Conservation (phyloP, 768 basidiomycete species). For the Phaeotremella fagi region DNA sequence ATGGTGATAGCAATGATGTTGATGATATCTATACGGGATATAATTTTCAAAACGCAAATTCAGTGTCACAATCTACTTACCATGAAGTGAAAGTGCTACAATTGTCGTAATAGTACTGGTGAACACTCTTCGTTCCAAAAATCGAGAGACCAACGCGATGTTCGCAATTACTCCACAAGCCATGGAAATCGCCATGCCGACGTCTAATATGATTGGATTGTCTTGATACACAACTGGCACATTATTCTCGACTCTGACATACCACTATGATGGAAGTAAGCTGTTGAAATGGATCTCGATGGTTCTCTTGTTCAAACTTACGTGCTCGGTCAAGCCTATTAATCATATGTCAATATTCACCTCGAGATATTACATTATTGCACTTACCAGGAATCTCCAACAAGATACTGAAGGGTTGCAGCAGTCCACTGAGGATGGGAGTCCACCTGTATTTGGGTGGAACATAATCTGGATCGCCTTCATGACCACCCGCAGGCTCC, state of each 20-base stretch:
- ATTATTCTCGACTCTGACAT: conserved; percentile 55
- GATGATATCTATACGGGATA: conserved; percentile 57
- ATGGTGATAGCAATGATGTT: conserved; percentile 59
- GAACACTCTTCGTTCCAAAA: conserved; percentile 65
- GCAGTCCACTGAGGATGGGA: conserved; percentile 22
- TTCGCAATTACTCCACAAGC: conserved; percentile 66
- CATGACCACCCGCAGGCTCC: neutral
- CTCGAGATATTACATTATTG: neutral
- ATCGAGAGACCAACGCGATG: conserved; percentile 62
- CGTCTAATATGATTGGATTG: conserved; percentile 59
- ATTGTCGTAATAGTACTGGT: conserved; percentile 62
- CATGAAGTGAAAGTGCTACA: conserved; percentile 64
- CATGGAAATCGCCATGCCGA: conserved; percentile 65
- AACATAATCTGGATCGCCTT: conserved; percentile 12
- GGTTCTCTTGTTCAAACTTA: conserved; percentile 50
- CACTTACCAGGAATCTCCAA: conserved; percentile 61
- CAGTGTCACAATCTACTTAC: conserved; percentile 50
- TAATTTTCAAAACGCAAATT: neutral
- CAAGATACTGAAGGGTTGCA: conserved; percentile 61
- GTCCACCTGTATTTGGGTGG: conserved; percentile 24
- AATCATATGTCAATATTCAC: neutral
- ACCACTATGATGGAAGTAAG: conserved; percentile 29
- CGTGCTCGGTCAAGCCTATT: conserved; percentile 62
- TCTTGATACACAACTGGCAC: conserved; percentile 53
- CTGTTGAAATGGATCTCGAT: neutral